These are phyloP conservation scores for Tricholoma furcatifolium DNA, from an alignment of 768 basidiomycete genomes.

Conservation along the genomic window DNA sequence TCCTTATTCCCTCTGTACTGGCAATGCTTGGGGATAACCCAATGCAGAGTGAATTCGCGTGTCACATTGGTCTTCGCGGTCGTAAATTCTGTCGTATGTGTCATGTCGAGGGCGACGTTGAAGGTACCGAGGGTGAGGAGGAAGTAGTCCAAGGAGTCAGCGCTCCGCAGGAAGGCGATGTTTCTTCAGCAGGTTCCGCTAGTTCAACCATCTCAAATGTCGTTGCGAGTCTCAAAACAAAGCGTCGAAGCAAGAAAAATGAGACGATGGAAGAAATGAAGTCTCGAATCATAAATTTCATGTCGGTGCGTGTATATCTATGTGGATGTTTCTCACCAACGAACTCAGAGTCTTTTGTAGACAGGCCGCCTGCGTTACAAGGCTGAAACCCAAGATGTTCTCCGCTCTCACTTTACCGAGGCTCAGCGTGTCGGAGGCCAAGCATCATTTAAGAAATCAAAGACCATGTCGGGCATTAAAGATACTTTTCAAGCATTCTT, in stretches of 20 bases:
- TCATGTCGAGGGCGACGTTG: constrained; percentile 26
- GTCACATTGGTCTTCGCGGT: constrained; percentile 38
- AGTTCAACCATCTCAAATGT: too few species aligned
- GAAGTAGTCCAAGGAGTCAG: constrained; percentile 8
- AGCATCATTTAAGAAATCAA: background rate
- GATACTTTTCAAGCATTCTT: background rate
- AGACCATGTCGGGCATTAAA: background rate
- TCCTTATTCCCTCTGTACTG: background rate
- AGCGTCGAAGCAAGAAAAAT: too few species aligned
- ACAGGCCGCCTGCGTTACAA: background rate
- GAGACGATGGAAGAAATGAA: too few species aligned
- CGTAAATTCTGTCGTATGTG: constrained; percentile 42
- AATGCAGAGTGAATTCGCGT: constrained; percentile 35
- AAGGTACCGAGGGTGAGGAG: constrained; percentile 13
- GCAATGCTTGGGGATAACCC: background rate
- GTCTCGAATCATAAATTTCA: too few species aligned
- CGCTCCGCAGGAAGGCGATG: background rate
- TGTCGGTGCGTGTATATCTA: too few species aligned
- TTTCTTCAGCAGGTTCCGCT: background rate
- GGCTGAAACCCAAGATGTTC: background rate
- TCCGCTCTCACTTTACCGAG: background rate
- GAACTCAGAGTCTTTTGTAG: background rate
- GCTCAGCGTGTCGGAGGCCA: background rate
- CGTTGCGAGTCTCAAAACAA: too few species aligned
- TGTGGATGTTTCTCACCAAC: too few species aligned